Evolutionary conservation across 2,329 filamentous ascomycete species (phyloP).

Genomic region (Colletotrichum sp.): DNA sequence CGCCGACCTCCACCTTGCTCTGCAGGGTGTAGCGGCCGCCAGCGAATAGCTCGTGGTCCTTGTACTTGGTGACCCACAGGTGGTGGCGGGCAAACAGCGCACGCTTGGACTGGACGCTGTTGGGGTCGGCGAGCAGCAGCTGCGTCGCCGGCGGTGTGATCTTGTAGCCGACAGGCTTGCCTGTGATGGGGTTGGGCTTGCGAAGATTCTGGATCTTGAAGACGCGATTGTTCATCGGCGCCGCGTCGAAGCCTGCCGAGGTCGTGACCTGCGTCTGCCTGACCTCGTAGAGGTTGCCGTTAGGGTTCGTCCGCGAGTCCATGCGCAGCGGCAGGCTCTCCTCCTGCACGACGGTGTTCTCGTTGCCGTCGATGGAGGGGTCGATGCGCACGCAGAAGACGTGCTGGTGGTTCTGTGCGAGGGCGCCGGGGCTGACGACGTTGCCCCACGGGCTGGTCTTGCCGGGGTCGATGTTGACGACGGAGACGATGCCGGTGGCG

Average conservation of each 20-base stretch:
- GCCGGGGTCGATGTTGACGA: constrained; percentile 53
- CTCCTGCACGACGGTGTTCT: constrained; percentile 59
- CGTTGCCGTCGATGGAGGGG: constrained; percentile 58
- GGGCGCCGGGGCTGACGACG: constrained; percentile 56
- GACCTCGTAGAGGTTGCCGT: constrained; percentile 50
- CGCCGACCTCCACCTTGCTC: constrained; percentile 34
- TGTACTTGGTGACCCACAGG: constrained; percentile 32
- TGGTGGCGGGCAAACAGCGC: constrained; percentile 32
- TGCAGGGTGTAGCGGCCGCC: constrained; percentile 33
- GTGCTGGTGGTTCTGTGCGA: constrained; percentile 65
- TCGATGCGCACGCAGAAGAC: constrained; percentile 60
- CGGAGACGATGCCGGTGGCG: constrained; percentile 44
- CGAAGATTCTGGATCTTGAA: constrained; percentile 15
- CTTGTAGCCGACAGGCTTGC: constrained; percentile 41
- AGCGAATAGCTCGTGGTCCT: constrained; percentile 33
- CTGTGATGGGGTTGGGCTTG: constrained; percentile 35
- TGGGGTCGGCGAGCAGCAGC: constrained; percentile 31
- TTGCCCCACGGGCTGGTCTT: constrained; percentile 50
- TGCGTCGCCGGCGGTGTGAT: constrained; percentile 40
- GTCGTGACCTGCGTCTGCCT: constrained; percentile 47
- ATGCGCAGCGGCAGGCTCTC: constrained; percentile 59
- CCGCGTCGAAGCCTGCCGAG: constrained; percentile 46
- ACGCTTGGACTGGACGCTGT: constrained; percentile 24
- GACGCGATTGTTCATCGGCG: constrained; percentile 42
- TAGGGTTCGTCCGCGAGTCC: constrained; percentile 47